Conservation (phyloP, 2,329 filamentous ascomycete species). For the Fusarium sp. region DNA sequence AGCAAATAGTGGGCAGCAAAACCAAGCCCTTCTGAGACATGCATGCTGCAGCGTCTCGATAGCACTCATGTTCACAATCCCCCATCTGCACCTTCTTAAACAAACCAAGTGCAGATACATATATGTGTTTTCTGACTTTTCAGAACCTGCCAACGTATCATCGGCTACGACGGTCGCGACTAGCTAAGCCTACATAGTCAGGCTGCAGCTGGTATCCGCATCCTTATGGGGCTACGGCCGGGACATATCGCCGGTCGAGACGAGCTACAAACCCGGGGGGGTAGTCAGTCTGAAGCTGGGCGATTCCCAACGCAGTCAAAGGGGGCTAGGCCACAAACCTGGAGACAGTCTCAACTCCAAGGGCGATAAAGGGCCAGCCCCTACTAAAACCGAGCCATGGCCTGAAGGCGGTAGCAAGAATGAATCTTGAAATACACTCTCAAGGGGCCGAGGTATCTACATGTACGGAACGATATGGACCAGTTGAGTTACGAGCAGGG, state of each 20-base stretch:
- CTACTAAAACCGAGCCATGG: too few relatives aligned
- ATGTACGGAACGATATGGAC: slow-evolving; percentile 12
- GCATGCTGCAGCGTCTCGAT: slow-evolving; percentile 1
- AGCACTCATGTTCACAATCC: background rate
- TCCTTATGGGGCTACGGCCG: slow-evolving; percentile 18
- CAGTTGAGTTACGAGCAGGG: background rate
- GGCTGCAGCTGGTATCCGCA: slow-evolving; percentile 26
- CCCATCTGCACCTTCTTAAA: slow-evolving; percentile 9
- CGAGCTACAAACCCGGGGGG: background rate
- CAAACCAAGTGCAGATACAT: slow-evolving; percentile 10
- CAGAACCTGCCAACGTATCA: slow-evolving; percentile 12
- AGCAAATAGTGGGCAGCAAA: background rate
- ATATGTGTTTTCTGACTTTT: background rate
- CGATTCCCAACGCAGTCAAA: too few relatives aligned
- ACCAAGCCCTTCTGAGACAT: slow-evolving; percentile 11
- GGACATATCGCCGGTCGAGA: slow-evolving; percentile 17
- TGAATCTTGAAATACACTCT: too few relatives aligned
- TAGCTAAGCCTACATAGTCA: background rate
- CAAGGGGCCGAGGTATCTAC: background rate
- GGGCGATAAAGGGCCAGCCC: too few relatives aligned
- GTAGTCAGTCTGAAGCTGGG: too few relatives aligned
- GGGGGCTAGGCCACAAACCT: too few relatives aligned
- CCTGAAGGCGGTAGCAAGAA: too few relatives aligned
- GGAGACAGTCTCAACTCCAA: too few relatives aligned
- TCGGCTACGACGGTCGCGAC: slow-evolving; percentile 12